Conservation (phyloP, 805 yeast genomes). For the Isabelozyma rhagii region DNA sequence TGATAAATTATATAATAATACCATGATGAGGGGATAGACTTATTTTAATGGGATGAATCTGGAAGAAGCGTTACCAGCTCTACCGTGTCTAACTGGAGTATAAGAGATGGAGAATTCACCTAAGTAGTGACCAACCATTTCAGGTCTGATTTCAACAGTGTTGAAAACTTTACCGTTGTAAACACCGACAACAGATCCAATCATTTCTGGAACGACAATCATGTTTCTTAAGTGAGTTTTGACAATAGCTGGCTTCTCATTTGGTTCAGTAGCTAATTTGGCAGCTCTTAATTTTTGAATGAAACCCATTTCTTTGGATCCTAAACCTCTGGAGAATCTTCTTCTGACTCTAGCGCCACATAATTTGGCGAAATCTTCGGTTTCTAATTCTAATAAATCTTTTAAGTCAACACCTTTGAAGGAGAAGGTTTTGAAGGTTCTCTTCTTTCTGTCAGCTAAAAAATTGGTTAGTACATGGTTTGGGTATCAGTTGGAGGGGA, state of each 20-base stretch:
- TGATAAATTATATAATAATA: slow-evolving; percentile 5
- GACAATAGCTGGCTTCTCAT: slow-evolving; percentile 96
- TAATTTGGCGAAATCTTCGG: slow-evolving; percentile 95
- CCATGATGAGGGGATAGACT: slow-evolving; percentile 16
- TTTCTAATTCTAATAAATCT: slow-evolving; percentile 87
- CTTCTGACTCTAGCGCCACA: slow-evolving; percentile 99
- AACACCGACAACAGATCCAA: slow-evolving; percentile 97
- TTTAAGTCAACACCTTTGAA: slow-evolving; percentile 98
- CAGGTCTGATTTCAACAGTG: slow-evolving; percentile 98
- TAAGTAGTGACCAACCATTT: slow-evolving; percentile 99
- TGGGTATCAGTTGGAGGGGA: not conserved
- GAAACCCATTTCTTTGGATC: slow-evolving; percentile 91
- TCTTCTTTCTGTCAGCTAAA: slow-evolving; percentile 70
- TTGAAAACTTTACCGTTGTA: slow-evolving; percentile 99
- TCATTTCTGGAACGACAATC: slow-evolving; percentile 99
- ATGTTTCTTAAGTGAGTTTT: slow-evolving; percentile 99
- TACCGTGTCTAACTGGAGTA: slow-evolving; percentile 99
- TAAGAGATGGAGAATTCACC: slow-evolving; percentile 99
- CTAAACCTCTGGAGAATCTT: slow-evolving; percentile 98
- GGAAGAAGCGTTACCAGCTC: slow-evolving; percentile 84
- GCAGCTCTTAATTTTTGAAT: slow-evolving; percentile 98
- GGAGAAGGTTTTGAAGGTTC: slow-evolving; percentile 93
- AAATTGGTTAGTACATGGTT: slow-evolving; percentile 13
- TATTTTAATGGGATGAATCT: slow-evolving; percentile 70
- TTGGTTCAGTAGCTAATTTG: slow-evolving; percentile 81